Conservation (phyloP, 768 basidiomycete species). For the Rhodotorula toruloides region DNA sequence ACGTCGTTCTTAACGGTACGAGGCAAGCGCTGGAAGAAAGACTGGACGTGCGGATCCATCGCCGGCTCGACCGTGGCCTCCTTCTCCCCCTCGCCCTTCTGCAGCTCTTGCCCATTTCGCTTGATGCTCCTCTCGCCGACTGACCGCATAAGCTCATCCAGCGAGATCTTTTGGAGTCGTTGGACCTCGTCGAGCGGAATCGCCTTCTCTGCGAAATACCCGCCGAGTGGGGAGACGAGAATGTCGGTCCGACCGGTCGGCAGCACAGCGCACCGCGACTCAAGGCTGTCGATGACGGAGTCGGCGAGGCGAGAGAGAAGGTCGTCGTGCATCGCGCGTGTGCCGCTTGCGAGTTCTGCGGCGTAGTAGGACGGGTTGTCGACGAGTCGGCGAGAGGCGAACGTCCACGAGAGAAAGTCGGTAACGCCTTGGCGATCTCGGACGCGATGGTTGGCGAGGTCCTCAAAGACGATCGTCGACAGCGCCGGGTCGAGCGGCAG, state of each 20-base stretch:
- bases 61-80: neutral
- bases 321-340: conserved; percentile 47
- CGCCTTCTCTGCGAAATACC: neutral
- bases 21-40: conserved; percentile 29
- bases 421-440: conserved; percentile 62
- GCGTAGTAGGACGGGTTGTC: conserved; percentile 79
- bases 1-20: conserved; percentile 24
- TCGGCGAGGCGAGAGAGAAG: conserved; percentile 70
- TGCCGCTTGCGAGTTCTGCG: neutral
- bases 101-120: neutral
- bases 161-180: conserved; percentile 12
- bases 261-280: conserved; percentile 22
- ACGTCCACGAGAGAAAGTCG: conserved; percentile 74
- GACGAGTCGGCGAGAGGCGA: conserved; percentile 63
- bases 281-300: conserved; percentile 41
- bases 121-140: conserved; percentile 2
- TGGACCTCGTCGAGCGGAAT: conserved; percentile 27
- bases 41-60: neutral
- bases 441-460: conserved; percentile 49
- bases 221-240: conserved; percentile 8
- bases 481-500: conserved; percentile 53
- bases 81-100: no score
- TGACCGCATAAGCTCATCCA: conserved; percentile 14
- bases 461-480: conserved; percentile 13
- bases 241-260: conserved; percentile 15